Conservation (phyloP, 257 asterid species). For the Perilla frutescens region DNA sequence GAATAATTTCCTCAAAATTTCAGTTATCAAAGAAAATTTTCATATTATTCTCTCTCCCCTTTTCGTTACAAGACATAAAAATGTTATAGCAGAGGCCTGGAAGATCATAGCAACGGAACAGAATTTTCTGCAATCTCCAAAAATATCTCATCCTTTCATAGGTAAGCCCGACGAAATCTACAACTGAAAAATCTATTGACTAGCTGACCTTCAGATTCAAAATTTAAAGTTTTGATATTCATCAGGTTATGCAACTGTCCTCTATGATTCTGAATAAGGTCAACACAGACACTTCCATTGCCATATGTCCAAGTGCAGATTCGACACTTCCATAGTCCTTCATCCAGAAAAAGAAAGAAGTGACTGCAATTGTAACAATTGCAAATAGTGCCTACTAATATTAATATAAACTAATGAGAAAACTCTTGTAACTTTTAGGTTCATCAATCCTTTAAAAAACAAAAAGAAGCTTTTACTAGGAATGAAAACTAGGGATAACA, state of each 20-base stretch:
- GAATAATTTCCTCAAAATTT: too few species aligned
- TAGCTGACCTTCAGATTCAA: slow-evolving; percentile 71
- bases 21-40: not conserved
- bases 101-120: not conserved
- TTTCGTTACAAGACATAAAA: not conserved
- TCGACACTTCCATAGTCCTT: slow-evolving; percentile 96
- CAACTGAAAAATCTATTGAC: not conserved
- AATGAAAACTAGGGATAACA: not conserved
- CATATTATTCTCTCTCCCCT: not conserved
- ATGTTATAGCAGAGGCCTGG: not conserved
- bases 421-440: slow-evolving; percentile 20
- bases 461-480: not conserved
- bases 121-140: not conserved
- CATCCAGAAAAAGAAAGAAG: slow-evolving; percentile 54
- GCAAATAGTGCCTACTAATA: slow-evolving; percentile 44
- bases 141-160: slow-evolving; percentile 1
- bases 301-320: slow-evolving; percentile 81
- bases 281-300: slow-evolving; percentile 61
- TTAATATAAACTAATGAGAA: not conserved
- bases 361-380: slow-evolving; percentile 46
- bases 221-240: slow-evolving; percentile 58
- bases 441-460: slow-evolving; percentile 4
- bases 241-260: slow-evolving; percentile 68
- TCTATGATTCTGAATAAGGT: slow-evolving; percentile 61
- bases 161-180: not conserved